Evolutionary conservation across 2,329 filamentous ascomycete species (phyloP).

Genomic region (Venturia carpophila): DNA sequence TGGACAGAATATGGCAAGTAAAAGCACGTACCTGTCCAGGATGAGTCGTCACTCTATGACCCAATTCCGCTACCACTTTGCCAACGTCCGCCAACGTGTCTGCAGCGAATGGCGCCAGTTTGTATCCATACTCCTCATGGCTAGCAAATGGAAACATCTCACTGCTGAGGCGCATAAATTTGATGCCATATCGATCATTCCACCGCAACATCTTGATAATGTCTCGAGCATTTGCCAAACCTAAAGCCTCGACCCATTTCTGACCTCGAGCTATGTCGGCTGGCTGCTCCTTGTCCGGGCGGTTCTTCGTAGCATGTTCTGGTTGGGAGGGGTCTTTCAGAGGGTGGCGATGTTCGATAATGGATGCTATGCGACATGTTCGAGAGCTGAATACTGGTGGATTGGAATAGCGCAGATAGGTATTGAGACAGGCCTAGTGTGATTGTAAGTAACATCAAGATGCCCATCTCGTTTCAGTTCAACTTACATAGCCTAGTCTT

Average conservation of each 20-base stretch:
- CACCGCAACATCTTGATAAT: slow-evolving; percentile 79
- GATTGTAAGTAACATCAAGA: not conserved
- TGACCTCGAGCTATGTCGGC: slow-evolving; percentile 60
- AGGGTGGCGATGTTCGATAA: slow-evolving; percentile 80
- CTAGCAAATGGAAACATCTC: slow-evolving; percentile 98
- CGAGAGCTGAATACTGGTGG: slow-evolving; percentile 84
- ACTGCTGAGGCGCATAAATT: slow-evolving; percentile 83
- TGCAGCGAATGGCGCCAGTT: slow-evolving; percentile 72
- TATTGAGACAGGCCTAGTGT: slow-evolving; percentile 74
- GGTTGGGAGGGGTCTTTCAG: slow-evolving; percentile 66
- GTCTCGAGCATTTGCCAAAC: slow-evolving; percentile 74
- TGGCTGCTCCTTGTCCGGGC: slow-evolving; percentile 65
- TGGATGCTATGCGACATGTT: slow-evolving; percentile 84
- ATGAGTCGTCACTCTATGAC: slow-evolving; percentile 82
- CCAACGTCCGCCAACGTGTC: slow-evolving; percentile 70
- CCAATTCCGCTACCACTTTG: slow-evolving; percentile 64
- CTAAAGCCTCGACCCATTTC: slow-evolving; percentile 66
- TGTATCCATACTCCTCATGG: slow-evolving; percentile 80
- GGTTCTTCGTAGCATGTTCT: slow-evolving; percentile 76
- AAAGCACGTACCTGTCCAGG: slow-evolving; percentile 58
- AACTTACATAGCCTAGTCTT: slow-evolving; percentile 68
- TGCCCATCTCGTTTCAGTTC: slow-evolving; percentile 21
- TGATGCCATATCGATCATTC: slow-evolving; percentile 89
- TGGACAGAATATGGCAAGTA: slow-evolving; percentile 16
- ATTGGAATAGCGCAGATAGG: slow-evolving; percentile 73